Base-by-base conservation (phyloP, 768 basidiomycete species). In the Fomitopsis serialis region DNA sequence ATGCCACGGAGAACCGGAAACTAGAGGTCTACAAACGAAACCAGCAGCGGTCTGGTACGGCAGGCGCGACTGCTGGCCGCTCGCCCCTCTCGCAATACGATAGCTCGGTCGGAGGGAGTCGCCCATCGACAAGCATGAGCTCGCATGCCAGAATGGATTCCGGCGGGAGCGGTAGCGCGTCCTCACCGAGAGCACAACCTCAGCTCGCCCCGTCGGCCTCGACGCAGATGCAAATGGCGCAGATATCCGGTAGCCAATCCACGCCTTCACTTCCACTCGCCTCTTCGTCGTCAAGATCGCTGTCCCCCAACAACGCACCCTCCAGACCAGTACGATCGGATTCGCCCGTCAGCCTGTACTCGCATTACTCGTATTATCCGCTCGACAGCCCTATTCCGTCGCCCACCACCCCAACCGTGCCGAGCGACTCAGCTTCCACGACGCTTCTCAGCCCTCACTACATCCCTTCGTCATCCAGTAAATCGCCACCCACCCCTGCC, bases 281-380 rank as follows among this genome's bases (percentile, higher is more conserved):
- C 13, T 37, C 2, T n/a, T 23, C 42, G 23, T 29, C 54, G 23
- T 32, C 52, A 42, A 45, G 57, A 21, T 24, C 23, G 43, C 10
- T 40, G 23, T 36, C 36, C n/a, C 43, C 45, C n/a, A 29, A 32
- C 19, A 29, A 19, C 22, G 48, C 34, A 45, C 51, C 53, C 50
- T 15, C 53, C 47, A 59, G 36, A 40, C 51, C 47, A 7, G 52
- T 55, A 53, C 44, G 58, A 32, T 23, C 53, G 49, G 8, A 57
- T 22, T 54, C 63, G 24, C 34, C 68, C 3, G 72, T 67, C 27
- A 73, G 72, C 55, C 53, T 85, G 17, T 87, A 87, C 66, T 85
- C 84, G 19, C 65, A 70, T 13, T 87, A 87, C 61, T 87, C 86
- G 4, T 87, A 78, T 63, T 88, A 88, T 54, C 78, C 78, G 46